phyloP scores from a whole-genome alignment of 257 asterid genomes.

The Solanum sparsipilum region DNA sequence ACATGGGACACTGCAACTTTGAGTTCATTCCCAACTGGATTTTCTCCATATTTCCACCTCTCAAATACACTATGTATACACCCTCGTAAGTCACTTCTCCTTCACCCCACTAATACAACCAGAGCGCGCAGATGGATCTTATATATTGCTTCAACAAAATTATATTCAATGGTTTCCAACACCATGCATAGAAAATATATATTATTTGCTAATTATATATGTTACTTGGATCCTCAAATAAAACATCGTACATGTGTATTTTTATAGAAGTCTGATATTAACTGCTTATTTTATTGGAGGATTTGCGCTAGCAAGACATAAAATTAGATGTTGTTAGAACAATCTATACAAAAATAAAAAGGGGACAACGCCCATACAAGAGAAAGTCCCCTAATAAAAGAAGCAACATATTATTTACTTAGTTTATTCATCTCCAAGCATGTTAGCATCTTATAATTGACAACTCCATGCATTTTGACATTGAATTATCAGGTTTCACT shows the following conservation, averaged over 20 bases:
- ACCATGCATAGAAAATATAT: too few species aligned
- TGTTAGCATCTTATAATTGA: not conserved
- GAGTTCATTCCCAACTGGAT: constrained; percentile 3
- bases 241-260: not conserved
- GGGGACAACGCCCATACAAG: not conserved
- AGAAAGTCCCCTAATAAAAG: not conserved
- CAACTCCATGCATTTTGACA: not conserved
- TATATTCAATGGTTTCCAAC: not conserved
- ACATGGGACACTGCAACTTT: constrained; percentile 13
- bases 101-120: not conserved
- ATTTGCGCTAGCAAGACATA: not conserved
- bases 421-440: not conserved
- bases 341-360: not conserved
- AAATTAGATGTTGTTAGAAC: not conserved
- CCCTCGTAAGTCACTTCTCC: constrained; percentile 3
- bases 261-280: not conserved
- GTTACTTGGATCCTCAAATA: not conserved
- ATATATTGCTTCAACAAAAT: too few species aligned
- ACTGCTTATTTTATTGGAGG: not conserved
- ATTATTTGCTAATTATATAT: not conserved
- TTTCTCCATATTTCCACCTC: not conserved
- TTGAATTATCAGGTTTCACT: constrained; percentile 36
- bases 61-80: not conserved
- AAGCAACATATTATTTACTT: not conserved
- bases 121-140: too few species aligned